A percentile compares a stretch with the other conserved stretches of the same genome.
phyloP scores from a whole-genome alignment of 2,329 filamentous ascomycete species.

The Fusarium torreyae region DNA sequence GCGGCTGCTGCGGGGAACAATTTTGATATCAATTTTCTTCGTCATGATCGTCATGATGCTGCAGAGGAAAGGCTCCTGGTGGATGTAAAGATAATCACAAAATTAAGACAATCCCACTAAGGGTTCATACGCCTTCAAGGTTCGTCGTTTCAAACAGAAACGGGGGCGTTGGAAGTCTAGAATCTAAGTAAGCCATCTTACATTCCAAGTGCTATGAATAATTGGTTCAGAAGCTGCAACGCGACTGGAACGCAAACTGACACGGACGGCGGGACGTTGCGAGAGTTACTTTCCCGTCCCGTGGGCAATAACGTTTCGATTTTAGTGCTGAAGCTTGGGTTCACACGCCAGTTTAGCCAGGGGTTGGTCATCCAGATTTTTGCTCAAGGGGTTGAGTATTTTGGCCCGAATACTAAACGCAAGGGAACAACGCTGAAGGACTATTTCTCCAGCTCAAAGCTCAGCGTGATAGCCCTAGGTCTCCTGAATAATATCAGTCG shows the following conservation, averaged over 20 bases:
- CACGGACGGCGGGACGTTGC: conserved; percentile 47
- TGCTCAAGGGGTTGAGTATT: conserved; percentile 17
- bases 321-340: conserved; percentile 37
- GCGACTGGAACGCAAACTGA: conserved; percentile 36
- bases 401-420: background rate
- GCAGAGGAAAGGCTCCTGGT: background rate
- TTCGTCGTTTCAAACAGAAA: conserved; percentile 28
- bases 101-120: conserved; percentile 18
- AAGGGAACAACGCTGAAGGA: background rate
- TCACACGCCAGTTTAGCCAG: conserved; percentile 32
- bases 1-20: conserved; percentile 37
- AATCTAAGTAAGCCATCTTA: conserved; percentile 18
- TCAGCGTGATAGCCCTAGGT: conserved; percentile 8
- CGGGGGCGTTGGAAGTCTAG: conserved; percentile 21
- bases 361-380: conserved; percentile 14
- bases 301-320: conserved; percentile 31
- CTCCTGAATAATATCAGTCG: background rate
- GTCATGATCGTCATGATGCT: conserved; percentile 19
- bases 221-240: conserved; percentile 36
- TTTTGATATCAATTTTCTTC: conserved; percentile 20
- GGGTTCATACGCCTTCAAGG: background rate
- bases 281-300: conserved; percentile 38
- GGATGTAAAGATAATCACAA: background rate
- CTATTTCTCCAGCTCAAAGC: background rate
- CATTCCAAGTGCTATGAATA: conserved; percentile 13